Evolutionary conservation across 108 stramenopile genomes (phyloP).

Genomic region (Cyclotella cryptica): DNA sequence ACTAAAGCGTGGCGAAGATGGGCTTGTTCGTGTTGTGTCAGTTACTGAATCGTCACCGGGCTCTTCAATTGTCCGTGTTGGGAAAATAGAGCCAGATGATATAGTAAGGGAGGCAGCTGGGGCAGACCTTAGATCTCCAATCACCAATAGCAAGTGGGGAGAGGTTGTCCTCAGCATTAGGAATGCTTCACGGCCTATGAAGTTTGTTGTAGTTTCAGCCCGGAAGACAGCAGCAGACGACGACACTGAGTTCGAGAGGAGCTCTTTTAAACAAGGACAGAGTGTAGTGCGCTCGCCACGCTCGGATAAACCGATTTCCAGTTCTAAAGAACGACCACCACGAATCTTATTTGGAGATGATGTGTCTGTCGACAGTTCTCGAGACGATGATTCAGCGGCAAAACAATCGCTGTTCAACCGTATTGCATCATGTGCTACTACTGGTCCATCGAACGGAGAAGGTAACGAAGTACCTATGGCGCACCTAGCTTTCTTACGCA

Average conservation of each 20-base stretch:
- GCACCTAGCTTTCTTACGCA: conserved; percentile 69
- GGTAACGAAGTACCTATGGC: conserved; percentile 57
- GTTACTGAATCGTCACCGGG: conserved; percentile 37
- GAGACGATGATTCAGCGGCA: not conserved
- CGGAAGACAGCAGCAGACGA: conserved; percentile 7
- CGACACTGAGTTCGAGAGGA: not conserved
- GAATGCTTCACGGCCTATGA: conserved; percentile 46
- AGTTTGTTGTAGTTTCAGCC: conserved; percentile 35
- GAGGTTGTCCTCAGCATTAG: conserved; percentile 50
- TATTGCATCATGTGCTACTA: conserved; percentile 52
- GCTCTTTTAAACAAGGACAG: too few species aligned
- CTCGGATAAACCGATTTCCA: not conserved
- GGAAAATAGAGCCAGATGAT: conserved; percentile 49
- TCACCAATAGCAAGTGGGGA: conserved; percentile 49
- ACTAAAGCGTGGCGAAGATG: conserved; percentile 53
- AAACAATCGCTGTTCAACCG: conserved; percentile 57
- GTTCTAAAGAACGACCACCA: not conserved
- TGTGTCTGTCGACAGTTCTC: not conserved
- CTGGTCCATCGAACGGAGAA: conserved; percentile 13
- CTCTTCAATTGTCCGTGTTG: conserved; percentile 43
- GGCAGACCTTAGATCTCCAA: conserved; percentile 37
- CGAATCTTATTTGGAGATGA: conserved; percentile 11
- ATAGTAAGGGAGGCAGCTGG: conserved; percentile 44
- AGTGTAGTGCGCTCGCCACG: not conserved
- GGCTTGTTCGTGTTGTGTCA: conserved; percentile 50